A percentile compares a stretch with the other conserved stretches of the same genome.
Evolutionary conservation across 257 asterid genomes (phyloP).

Genomic region (Solanum corneliomulleri): DNA sequence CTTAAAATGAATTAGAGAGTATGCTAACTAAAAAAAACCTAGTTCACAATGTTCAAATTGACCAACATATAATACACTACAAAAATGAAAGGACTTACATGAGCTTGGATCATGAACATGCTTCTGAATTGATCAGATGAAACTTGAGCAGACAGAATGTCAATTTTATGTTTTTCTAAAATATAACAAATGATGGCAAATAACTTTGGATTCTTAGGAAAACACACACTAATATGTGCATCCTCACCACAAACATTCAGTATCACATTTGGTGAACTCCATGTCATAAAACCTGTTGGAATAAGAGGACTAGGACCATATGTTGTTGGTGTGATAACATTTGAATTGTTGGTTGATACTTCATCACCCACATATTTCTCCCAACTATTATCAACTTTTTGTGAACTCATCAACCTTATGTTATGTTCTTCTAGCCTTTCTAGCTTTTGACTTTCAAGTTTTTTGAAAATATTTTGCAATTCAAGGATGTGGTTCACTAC

Average conservation of each 20-base stretch:
- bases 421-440: slow-evolving; percentile 11
- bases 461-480: slow-evolving; percentile 20
- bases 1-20: neutral
- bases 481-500: slow-evolving; percentile 42
- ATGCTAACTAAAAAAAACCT: neutral
- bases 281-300: slow-evolving; percentile 12
- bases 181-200: slow-evolving; percentile 7
- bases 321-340: neutral
- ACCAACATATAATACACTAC: neutral
- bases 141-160: slow-evolving; percentile 21
- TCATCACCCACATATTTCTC: slow-evolving; percentile 45
- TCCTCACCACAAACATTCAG: slow-evolving; percentile 13
- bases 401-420: neutral
- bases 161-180: slow-evolving; percentile 26
- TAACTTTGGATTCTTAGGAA: slow-evolving; percentile 12
- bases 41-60: neutral
- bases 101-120: slow-evolving; percentile 21
- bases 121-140: slow-evolving; percentile 15
- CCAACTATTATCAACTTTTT: slow-evolving; percentile 8
- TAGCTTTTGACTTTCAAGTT: slow-evolving; percentile 36
- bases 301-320: neutral
- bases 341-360: slow-evolving; percentile 12
- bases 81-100: neutral
- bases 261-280: slow-evolving; percentile 24
- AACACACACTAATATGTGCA: slow-evolving; percentile 24